A percentile compares a stretch with the other conserved stretches of the same genome.
These are phyloP conservation scores for Rhodomyrtus tomentosa DNA, from an alignment of 345 rosid genomes.

Conservation along the genomic window DNA sequence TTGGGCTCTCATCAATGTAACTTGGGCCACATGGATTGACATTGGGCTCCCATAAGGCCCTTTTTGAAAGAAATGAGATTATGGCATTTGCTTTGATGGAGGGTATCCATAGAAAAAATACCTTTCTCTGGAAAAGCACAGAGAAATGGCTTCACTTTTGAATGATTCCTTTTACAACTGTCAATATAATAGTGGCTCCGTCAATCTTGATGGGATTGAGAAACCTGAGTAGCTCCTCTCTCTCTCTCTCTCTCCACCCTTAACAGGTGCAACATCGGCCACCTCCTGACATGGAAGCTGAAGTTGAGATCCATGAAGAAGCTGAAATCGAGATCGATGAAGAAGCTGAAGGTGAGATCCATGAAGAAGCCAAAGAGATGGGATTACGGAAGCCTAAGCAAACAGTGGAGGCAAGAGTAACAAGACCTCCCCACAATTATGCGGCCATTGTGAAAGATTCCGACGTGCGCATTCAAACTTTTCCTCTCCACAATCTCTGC, in stretches of 20 bases:
- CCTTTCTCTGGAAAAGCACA: too few species aligned
- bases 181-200: too few species aligned
- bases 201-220: too few species aligned
- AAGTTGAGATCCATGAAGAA: not conserved
- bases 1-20: not conserved
- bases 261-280: not conserved
- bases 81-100: too few species aligned
- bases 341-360: not conserved
- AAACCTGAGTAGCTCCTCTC: not conserved
- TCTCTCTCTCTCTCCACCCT: not conserved
- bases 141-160: not conserved
- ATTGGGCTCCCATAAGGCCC: too few species aligned
- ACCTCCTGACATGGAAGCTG: not conserved
- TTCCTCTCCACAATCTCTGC: not conserved
- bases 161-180: not conserved
- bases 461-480: rapidly evolving
- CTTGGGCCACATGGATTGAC: too few species aligned
- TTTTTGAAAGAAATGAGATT: too few species aligned
- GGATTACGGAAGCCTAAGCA: not conserved
- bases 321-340: too few species aligned
- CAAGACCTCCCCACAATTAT: not conserved
- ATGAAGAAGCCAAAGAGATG: not conserved
- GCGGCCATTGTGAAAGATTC: not conserved
- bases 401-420: not conserved
- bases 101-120: too few species aligned